Base-by-base conservation (phyloP, 1,284 basidiomycete species). In the Tylopilus orsonianus region DNA sequence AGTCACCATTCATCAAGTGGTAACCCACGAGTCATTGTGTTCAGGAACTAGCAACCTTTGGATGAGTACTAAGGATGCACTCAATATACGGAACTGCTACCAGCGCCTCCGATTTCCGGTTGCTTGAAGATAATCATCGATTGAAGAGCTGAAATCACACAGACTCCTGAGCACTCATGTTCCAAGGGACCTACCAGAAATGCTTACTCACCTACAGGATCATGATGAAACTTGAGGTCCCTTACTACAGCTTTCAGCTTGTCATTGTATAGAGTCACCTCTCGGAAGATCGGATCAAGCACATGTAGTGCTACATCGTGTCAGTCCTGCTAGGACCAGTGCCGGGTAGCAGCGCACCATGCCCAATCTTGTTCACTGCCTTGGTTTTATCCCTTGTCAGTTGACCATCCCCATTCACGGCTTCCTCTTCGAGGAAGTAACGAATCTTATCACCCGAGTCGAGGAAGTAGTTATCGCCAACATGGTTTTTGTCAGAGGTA, bases 91-190 rank as follows among this genome's bases (percentile, higher is more conserved):
- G 43, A 29, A 23, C 34, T 14, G 59, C 56, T 52, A 91, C 91
- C 91, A 77, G 89, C 83, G 2, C 91, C 93, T 3, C 94, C 94
- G 24, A 96, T 93, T 46, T 84, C 75, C 2, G 88, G 83, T 63
- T 94, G 91, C 67, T 96, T 95, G 60, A 85, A 90, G 48, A 96
- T 95, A 19, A 97, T 78, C 96, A 98, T 98, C 14, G 87, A 91
- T 67, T 99, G 96, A 44, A 98, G 72, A 5, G 93, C 93, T 84
- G 26, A n/a, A 8, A 23, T 16, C 24, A 35, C 18, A 22, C 18
- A 6, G 16, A 34, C 27, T 1, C 19, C 46, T 37, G 19, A 30
- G 20, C 14, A 6, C 26, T 6, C 1, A 5, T 26, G 12, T 23
- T 26, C 18, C 22, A 20, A 20, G 8, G 16, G 10, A 40, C 20